phyloP scores from a whole-genome alignment of 2,329 filamentous ascomycete species.

The Aspergillus sp. region DNA sequence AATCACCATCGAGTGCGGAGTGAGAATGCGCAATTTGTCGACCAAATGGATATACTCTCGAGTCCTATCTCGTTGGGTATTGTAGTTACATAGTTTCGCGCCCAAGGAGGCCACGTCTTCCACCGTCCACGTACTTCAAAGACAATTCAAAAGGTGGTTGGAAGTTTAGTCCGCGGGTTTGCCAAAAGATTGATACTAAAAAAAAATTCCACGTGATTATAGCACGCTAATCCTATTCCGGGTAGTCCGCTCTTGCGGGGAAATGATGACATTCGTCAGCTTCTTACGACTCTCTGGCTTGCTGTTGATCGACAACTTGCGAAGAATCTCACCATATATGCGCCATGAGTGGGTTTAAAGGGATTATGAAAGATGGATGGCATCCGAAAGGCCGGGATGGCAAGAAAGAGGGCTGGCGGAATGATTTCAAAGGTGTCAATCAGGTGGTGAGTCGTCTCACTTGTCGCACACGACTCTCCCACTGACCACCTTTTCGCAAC shows the following conservation, averaged over 20 bases:
- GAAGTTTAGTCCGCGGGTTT: no score
- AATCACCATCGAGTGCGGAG: no score
- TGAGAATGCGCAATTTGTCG: no score
- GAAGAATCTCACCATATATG: background rate
- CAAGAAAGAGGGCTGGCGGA: constrained; percentile 58
- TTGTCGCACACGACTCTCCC: background rate
- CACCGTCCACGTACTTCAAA: background rate
- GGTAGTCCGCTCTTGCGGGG: constrained; percentile 6
- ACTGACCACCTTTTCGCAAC: constrained; percentile 30
- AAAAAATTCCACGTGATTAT: background rate
- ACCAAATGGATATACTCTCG: no score
- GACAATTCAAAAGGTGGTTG: background rate
- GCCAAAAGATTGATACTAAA: background rate
- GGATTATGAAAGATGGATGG: constrained; percentile 57
- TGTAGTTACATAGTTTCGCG: no score
- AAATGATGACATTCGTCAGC: constrained; percentile 19
- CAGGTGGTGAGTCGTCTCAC: constrained; percentile 51
- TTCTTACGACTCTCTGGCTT: background rate
- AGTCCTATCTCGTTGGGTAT: no score
- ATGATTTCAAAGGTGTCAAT: constrained; percentile 62
- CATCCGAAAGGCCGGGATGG: constrained; percentile 59
- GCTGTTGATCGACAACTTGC: background rate
- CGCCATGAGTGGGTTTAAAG: constrained; percentile 54
- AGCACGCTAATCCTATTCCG: background rate
- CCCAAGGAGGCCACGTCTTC: no score